phyloP scores from a whole-genome alignment of 2,329 filamentous ascomycete species.

The Neoarthrinium moseri region DNA sequence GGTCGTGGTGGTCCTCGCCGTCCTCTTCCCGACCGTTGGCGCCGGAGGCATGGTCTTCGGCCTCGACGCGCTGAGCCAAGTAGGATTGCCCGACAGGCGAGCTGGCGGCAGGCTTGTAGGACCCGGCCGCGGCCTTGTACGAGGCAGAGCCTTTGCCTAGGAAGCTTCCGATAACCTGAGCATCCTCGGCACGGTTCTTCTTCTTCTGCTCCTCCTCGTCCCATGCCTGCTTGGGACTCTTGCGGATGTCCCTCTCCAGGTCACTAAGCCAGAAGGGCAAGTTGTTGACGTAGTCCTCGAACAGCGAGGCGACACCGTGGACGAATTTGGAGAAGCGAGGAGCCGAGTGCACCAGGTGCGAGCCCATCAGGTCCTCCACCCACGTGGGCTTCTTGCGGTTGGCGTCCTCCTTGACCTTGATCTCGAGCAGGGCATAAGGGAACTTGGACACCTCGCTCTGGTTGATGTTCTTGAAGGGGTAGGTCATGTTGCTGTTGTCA shows the following conservation, averaged over 20 bases:
- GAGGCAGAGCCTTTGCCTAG: conserved; percentile 53
- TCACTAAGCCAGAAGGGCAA: conserved; percentile 95
- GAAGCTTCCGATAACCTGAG: conserved; percentile 85
- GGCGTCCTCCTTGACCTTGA: conserved; percentile 75
- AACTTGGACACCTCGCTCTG: conserved; percentile 91
- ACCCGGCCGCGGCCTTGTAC: conserved; percentile 32
- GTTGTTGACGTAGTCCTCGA: conserved; percentile 94
- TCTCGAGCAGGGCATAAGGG: conserved; percentile 86
- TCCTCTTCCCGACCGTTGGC: conserved; percentile 21
- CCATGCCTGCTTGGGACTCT: conserved; percentile 86
- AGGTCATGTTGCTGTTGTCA: conserved; percentile 77
- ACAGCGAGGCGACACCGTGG: conserved; percentile 86
- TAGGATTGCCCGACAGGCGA: conserved; percentile 70
- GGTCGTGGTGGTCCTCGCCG: conserved; percentile 21
- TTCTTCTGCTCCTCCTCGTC: conserved; percentile 86
- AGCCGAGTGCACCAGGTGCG: conserved; percentile 85
- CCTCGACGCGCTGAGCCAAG: conserved; percentile 53
- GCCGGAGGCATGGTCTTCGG: conserved; percentile 31
- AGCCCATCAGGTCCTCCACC: conserved; percentile 89
- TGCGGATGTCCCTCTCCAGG: conserved; percentile 88
- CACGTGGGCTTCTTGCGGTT: conserved; percentile 73
- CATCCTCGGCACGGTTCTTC: conserved; percentile 79
- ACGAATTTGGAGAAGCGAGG: conserved; percentile 96
- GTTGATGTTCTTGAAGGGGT: conserved; percentile 82
- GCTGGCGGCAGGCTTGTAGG: conserved; percentile 60